Evolutionary conservation across 345 rosid genomes (phyloP).

Genomic region (Eucalyptus regnans): DNA sequence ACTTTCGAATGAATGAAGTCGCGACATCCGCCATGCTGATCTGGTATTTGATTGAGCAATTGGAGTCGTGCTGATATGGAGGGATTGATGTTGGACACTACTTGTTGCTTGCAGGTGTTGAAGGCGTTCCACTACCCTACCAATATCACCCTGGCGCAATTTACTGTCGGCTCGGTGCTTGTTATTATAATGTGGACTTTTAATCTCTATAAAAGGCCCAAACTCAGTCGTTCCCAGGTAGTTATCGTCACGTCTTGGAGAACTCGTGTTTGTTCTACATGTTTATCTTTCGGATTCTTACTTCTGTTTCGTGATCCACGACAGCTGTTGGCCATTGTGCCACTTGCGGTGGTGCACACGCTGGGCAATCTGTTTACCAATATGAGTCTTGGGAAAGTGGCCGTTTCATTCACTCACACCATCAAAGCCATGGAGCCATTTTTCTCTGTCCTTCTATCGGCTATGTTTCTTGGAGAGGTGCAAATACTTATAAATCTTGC

Average conservation of each 20-base stretch:
- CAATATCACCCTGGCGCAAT: constrained; percentile 23
- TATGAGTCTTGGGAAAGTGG: constrained; percentile 43
- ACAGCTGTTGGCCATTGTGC: constrained; percentile 31
- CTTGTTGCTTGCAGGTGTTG: constrained; percentile 18
- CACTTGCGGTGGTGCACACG: constrained; percentile 26
- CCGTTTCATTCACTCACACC: constrained; percentile 48
- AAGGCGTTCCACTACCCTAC: constrained; percentile 31
- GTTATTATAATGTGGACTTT: constrained; percentile 34
- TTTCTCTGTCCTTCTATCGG: constrained; percentile 42
- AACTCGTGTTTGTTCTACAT: neutral
- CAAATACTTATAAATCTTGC: neutral
- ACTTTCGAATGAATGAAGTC: neutral
- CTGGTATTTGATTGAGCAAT: neutral
- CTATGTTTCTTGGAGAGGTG: constrained; percentile 46
- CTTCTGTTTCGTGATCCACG: neutral
- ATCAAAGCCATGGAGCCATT: constrained; percentile 47
- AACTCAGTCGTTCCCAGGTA: constrained; percentile 16
- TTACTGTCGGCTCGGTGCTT: constrained; percentile 28
- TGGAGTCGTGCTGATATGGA: neutral
- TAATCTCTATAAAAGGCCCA: constrained; percentile 34
- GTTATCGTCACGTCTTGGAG: neutral
- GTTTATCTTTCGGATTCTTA: neutral
- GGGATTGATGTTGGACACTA: neutral
- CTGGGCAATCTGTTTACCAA: constrained; percentile 37
- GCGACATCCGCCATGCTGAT: neutral